phyloP scores from a whole-genome alignment of 2,329 filamentous ascomycete genomes.

The Coniochaeta prunicola region DNA sequence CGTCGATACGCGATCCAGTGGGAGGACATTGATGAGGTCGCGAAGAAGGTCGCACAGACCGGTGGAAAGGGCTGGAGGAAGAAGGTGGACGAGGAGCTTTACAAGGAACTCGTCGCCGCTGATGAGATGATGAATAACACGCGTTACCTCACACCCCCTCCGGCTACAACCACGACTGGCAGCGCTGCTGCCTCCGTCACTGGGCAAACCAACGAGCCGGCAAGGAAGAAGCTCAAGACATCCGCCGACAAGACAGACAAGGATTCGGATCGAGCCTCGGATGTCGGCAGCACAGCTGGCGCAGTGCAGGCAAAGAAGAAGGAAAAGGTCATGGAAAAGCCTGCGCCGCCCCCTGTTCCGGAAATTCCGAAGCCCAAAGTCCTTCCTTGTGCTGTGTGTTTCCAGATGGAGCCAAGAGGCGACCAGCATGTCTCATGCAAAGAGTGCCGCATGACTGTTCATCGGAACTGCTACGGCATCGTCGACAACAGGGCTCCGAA shows the following conservation, averaged over 20 bases:
- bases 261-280: conserved; percentile 40
- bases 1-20: conserved; percentile 92
- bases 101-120: conserved; percentile 62
- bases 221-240: conserved; percentile 57
- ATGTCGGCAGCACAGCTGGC: conserved; percentile 33
- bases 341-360: conserved; percentile 55
- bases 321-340: conserved; percentile 50
- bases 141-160: conserved; percentile 28
- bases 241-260: conserved; percentile 36
- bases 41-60: conserved; percentile 74
- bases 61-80: conserved; percentile 81
- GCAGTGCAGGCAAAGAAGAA: conserved; percentile 45
- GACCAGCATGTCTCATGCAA: conserved; percentile 72
- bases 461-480: conserved; percentile 89
- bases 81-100: conserved; percentile 83
- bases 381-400: conserved; percentile 81
- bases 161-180: conserved; percentile 24
- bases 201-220: conserved; percentile 37
- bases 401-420: conserved; percentile 61
- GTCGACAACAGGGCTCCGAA: conserved; percentile 57
- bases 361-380: conserved; percentile 71
- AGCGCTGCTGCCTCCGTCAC: conserved; percentile 17
- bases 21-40: conserved; percentile 87
- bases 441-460: conserved; percentile 86
- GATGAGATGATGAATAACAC: conserved; percentile 51